Conservation (phyloP, 2,329 filamentous ascomycete species). For the Botrytis fragariae region DNA sequence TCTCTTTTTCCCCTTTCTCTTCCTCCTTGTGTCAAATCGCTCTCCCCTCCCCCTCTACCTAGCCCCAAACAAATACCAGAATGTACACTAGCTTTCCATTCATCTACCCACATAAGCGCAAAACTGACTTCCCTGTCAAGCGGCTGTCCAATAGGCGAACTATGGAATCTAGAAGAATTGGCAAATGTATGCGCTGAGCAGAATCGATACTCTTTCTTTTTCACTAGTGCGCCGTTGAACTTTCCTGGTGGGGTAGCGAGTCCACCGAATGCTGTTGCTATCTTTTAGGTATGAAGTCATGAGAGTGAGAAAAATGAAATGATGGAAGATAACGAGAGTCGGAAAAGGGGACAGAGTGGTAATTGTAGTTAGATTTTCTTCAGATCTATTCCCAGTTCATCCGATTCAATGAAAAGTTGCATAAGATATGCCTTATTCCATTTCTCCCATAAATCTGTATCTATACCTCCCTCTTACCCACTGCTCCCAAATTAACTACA, state of each 20-base stretch:
- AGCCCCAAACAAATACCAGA: not conserved
- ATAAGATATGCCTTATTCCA: not conserved
- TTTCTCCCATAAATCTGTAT: not conserved
- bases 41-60: not conserved
- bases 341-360: not conserved
- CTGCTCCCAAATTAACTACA: constrained; percentile 49
- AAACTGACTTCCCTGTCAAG: constrained; percentile 30
- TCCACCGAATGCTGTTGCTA: constrained; percentile 34
- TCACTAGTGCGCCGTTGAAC: constrained; percentile 60
- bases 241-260: constrained; percentile 30
- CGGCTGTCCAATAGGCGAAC: constrained; percentile 32
- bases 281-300: not conserved
- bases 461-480: not conserved
- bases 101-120: not conserved
- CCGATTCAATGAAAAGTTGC: too few relatives aligned
- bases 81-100: not conserved
- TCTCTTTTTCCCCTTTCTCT: too few relatives aligned
- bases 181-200: constrained; percentile 49
- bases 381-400: not conserved
- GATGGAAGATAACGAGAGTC: too few relatives aligned
- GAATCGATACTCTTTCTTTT: constrained; percentile 57
- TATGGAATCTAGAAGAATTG: constrained; percentile 36
- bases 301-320: not conserved
- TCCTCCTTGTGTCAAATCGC: too few relatives aligned
- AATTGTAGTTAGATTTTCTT: not conserved